These are phyloP conservation scores for Lumnitzera racemosa DNA, from an alignment of 345 rosid species.

Conservation along the genomic window DNA sequence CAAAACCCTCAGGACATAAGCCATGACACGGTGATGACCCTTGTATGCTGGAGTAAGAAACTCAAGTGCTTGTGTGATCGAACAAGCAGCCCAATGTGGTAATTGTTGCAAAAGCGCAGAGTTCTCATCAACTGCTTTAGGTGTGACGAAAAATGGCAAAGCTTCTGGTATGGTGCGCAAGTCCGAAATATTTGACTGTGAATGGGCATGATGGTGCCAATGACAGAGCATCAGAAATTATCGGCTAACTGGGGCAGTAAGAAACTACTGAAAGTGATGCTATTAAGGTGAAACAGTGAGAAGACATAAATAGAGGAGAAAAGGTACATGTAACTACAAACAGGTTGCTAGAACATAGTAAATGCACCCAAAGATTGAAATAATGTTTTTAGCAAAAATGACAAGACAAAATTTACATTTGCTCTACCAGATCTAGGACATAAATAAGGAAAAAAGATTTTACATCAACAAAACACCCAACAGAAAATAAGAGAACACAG, in stretches of 20 bases:
- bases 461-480: too few species aligned
- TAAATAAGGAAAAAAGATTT: too few species aligned
- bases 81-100: slow-evolving; percentile 99
- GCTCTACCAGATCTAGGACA: too few species aligned
- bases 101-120: slow-evolving; percentile 92
- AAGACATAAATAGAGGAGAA: too few species aligned
- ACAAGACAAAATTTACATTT: too few species aligned
- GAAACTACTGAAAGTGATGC: too few species aligned
- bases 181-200: slow-evolving; percentile 74
- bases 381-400: too few species aligned
- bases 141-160: slow-evolving; percentile 91
- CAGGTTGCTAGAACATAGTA: too few species aligned
- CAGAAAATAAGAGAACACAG: too few species aligned
- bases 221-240: not conserved
- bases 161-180: slow-evolving; percentile 90
- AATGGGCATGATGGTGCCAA: slow-evolving; percentile 1
- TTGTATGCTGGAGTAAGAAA: slow-evolving; percentile 88
- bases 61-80: slow-evolving; percentile 93
- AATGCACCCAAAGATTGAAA: too few species aligned
- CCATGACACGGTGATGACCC: slow-evolving; percentile 99
- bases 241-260: not conserved
- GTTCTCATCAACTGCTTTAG: slow-evolving; percentile 89
- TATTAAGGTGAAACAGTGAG: too few species aligned
- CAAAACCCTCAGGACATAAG: slow-evolving; percentile 92
- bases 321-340: too few species aligned